Evolutionary conservation across 192 early-diverging fungal species (phyloP).

Genomic region (Coemansia aciculifera): DNA sequence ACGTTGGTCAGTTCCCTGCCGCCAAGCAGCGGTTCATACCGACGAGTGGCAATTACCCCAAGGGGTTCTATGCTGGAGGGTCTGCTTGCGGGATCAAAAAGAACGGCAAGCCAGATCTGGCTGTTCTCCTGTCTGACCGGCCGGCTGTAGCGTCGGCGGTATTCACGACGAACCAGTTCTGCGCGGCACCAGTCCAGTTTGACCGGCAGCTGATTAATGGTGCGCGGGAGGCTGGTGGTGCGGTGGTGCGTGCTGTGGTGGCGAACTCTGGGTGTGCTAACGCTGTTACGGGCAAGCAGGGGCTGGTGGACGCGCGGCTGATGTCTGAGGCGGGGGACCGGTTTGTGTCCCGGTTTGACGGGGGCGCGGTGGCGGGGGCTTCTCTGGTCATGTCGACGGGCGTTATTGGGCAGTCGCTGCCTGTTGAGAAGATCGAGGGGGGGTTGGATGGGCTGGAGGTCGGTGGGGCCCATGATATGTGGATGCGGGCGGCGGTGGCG

Average conservation of each 20-base stretch:
- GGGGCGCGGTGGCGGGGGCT: background rate
- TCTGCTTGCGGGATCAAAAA: conserved; percentile 81
- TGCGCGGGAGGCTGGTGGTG: conserved; percentile 46
- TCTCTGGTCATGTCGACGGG: conserved; percentile 94
- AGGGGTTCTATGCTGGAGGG: conserved; percentile 80
- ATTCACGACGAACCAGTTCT: conserved; percentile 91
- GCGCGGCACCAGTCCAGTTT: conserved; percentile 85
- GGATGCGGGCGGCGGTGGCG: conserved; percentile 79
- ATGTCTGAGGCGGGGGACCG: conserved; percentile 65
- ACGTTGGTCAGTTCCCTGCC: conserved; percentile 42
- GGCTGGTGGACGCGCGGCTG: conserved; percentile 71
- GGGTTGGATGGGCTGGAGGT: conserved; percentile 60
- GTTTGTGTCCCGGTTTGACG: conserved; percentile 48
- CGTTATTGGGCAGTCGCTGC: conserved; percentile 90
- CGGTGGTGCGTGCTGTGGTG: conserved; percentile 59
- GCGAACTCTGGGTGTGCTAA: conserved; percentile 95
- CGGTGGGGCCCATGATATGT: conserved; percentile 63
- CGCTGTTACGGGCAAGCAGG: conserved; percentile 88
- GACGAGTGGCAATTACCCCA: conserved; percentile 75
- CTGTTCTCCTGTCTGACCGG: conserved; percentile 70
- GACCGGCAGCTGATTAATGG: conserved; percentile 63
- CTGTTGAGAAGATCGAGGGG: conserved; percentile 75
- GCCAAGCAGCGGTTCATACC: conserved; percentile 71
- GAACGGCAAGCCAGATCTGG: conserved; percentile 74
- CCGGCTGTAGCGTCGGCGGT: conserved; percentile 81